Base-by-base conservation (phyloP, 805 yeast genomes). In the Lipomyces sp. region DNA sequence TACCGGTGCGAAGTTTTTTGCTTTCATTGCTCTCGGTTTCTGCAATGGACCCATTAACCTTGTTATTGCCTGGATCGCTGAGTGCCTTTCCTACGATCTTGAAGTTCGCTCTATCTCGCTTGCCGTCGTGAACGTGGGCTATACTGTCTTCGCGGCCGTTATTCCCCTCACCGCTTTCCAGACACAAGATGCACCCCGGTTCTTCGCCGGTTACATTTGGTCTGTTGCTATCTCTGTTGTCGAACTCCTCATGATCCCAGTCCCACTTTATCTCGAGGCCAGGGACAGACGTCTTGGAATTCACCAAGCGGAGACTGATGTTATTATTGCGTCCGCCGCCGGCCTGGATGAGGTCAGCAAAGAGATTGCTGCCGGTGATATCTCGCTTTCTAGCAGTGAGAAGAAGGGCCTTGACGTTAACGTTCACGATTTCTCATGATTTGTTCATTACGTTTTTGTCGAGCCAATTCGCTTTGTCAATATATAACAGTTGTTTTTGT, bases 291-390 rank as follows among this genome's bases (percentile, higher is more conserved):
- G 42, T 39, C 62, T 53, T 7, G 69, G 69, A 6, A 39, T 58
- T n/a, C 59, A 57, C 65, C 59, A 61, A 54, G 51, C 61, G 24
- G 65, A 62, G 10, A n/a, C 54, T 6, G 59, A 56, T 18, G 15
- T 42, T 11, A n/a, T 42, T 24, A n/a, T 42, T n/a, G 48, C 60
- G 10, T 53, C 53, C 10, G 65, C 54, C 18, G 45, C 32, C 18
- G 57, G 51, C 32, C 57, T 37, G 37, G 65, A 57, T n/a, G 65
- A 24, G 85, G 83, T 18, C 83, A 84, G 59, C 10, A 42, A 42
- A n/a, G 48, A 42, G 4, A 10, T 42, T 30, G 29, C 18, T 0
- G 62, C 13, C 24, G 32, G 30, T 1, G 62, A 24, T 18, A 34
- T 3, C n/a, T 51, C 54, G 4, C 3, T 51, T 34, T 29, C 54